Base-by-base conservation (phyloP, 768 basidiomycete species). In the Pisolithus sp. region DNA sequence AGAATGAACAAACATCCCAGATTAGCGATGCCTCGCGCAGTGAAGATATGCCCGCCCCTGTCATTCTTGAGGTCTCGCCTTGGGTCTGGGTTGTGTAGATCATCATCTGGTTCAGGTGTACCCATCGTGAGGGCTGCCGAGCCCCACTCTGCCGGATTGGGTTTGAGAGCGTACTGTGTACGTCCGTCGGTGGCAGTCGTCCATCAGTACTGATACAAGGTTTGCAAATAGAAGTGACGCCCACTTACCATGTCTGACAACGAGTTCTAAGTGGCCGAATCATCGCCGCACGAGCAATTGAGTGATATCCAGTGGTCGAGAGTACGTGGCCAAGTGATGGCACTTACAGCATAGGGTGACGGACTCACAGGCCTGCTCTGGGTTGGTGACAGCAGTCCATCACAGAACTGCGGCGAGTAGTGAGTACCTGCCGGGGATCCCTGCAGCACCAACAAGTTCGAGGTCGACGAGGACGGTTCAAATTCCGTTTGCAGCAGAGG, bases 1-100 rank as follows among this genome's bases (percentile, higher is more conserved):
- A 90, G 74, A 44, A 86, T 51, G 49, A 78, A 64, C 13, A 90
- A 71, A 60, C 83, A 89, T 0, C 86, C 80, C 3, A 85, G 71
- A 59, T 90, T 90, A 3, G 73, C 73, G 41, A 87, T 57, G 8
- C 86, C 88, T 53, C 87, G 73, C 9, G 62, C 46, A 17, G 85
- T 85, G 51, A 80, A 79, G 47, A 89, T 73, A 45, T 73, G 70
- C 2, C 84, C 84, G 8, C 80, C 77, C 37, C 61, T 64, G 62
- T 85, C 81, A n/a, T 72, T 74, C 58, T 73, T 74, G 42, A 72
- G 61, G 55, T 84, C 79, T 18, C 78, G 72, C 30, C 61, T 70
- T 4, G 81, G 78, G 63, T 83, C 77, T 0, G 85, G 85, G 56
- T 79, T 81, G 59, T 86, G 85, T 3, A 86, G 72, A 46, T 73